Evolutionary conservation across 352 stramenopile genomes (phyloP).

Genomic region (Thraustotheca clavata): DNA sequence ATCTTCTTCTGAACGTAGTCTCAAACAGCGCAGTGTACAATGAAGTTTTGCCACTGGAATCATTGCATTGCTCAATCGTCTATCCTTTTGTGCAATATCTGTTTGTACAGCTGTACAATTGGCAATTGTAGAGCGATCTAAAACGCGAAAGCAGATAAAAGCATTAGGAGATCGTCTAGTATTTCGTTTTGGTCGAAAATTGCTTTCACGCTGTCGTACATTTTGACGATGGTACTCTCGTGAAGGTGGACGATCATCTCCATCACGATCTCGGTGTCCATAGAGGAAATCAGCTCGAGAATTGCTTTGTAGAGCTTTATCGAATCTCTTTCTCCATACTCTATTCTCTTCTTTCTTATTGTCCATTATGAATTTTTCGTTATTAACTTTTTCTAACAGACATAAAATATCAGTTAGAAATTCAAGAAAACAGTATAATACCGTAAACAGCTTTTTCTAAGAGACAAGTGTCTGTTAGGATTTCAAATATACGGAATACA

Average conservation of each 20-base stretch:
- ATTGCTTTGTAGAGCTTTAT: no score
- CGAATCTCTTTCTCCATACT: no score
- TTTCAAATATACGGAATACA: no score
- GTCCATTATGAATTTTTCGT: no score
- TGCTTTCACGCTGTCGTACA: not conserved
- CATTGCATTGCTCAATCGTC: not conserved
- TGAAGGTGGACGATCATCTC: not conserved
- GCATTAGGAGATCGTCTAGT: not conserved
- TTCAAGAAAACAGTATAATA: no score
- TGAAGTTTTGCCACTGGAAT: not conserved
- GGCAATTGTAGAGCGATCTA: not conserved
- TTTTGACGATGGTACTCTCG: not conserved
- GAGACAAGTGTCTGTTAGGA: no score
- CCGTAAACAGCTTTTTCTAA: no score
- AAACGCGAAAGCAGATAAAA: not conserved
- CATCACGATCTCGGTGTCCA: not conserved
- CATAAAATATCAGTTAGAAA: no score
- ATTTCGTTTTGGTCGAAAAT: not conserved
- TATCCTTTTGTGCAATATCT: not conserved
- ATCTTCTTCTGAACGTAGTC: not conserved
- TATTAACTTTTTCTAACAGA: no score
- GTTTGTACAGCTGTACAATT: not conserved
- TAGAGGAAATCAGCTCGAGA: not conserved
- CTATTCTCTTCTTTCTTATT: no score
- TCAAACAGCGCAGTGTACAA: not conserved